A percentile compares a stretch with the other conserved stretches of the same genome.
These are phyloP conservation scores for Tritrichomonas musculus DNA, from an alignment of 208 protist genomes.

Conservation along the genomic window DNA sequence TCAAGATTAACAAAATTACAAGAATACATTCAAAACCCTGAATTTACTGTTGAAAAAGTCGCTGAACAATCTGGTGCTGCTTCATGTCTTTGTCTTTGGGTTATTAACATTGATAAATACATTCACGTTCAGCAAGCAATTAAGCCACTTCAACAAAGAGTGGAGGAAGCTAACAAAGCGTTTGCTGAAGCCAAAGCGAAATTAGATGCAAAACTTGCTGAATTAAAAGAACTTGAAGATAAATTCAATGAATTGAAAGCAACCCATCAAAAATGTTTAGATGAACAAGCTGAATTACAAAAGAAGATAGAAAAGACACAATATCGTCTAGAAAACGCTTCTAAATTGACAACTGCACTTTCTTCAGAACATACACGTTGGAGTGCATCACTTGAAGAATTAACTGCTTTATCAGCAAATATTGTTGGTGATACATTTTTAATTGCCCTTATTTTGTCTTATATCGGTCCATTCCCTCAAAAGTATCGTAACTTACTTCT, in stretches of 20 bases:
- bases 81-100: slow-evolving; percentile 5
- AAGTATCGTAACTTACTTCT: slow-evolving; percentile 73
- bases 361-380: slow-evolving; percentile 13
- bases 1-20: not conserved
- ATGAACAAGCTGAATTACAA: not conserved
- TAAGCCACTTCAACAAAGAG: not conserved
- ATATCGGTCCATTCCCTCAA: slow-evolving; percentile 81
- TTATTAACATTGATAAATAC: not conserved
- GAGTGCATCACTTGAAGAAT: not conserved
- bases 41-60: not conserved
- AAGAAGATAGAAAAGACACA: not conserved
- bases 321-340: slow-evolving; percentile 68
- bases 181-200: slow-evolving; percentile 75
- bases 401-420: slow-evolving; percentile 52
- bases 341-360: slow-evolving; percentile 73
- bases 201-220: slow-evolving; percentile 73
- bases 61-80: slow-evolving; percentile 10
- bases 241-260: slow-evolving; percentile 54
- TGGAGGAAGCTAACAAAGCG: slow-evolving; percentile 31
- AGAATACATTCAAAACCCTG: not conserved
- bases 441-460: slow-evolving; percentile 75
- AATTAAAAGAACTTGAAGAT: slow-evolving; percentile 67
- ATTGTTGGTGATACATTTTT: slow-evolving; percentile 83
- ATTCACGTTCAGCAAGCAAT: not conserved
- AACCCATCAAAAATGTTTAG: not conserved